Conservation (phyloP, 2,329 filamentous ascomycete genomes). For the Bimuria novae-zelandiae region DNA sequence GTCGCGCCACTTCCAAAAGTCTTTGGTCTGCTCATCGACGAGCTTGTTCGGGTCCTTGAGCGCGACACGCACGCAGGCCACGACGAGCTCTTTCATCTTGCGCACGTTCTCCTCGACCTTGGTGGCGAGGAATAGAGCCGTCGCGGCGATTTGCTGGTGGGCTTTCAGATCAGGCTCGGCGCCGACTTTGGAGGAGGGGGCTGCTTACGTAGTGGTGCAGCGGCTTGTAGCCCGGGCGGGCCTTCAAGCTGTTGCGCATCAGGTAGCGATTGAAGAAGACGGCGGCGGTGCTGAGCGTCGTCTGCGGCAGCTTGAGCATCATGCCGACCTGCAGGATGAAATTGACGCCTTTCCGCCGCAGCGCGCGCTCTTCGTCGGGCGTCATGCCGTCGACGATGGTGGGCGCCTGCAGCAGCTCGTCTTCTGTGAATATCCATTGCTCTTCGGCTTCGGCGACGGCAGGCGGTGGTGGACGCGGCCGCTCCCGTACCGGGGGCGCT, state of each 20-base stretch:
- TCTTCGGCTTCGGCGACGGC: conserved; percentile 61
- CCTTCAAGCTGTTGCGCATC: conserved; percentile 84
- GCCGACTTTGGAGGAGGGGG: neutral
- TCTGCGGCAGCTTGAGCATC: conserved; percentile 87
- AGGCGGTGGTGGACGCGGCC: conserved; percentile 44
- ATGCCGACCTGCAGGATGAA: conserved; percentile 96
- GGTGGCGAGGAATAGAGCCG: conserved; percentile 88
- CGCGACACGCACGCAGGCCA: conserved; percentile 90
- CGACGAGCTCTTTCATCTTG: conserved; percentile 92
- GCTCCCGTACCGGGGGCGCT: conserved; percentile 32
- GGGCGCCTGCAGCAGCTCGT: conserved; percentile 81
- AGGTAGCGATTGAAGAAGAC: conserved; percentile 96
- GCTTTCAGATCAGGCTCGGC: conserved; percentile 11
- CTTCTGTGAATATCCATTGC: conserved; percentile 89
- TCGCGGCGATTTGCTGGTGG: conserved; percentile 76
- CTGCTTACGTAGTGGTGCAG: conserved; percentile 76
- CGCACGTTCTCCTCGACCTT: conserved; percentile 97
- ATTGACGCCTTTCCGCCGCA: conserved; percentile 89
- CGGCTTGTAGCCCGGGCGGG: conserved; percentile 67
- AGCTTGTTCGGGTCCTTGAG: conserved; percentile 90
- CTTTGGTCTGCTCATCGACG: conserved; percentile 95
- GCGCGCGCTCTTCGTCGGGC: conserved; percentile 75
- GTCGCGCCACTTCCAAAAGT: conserved; percentile 98
- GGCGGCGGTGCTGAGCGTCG: conserved; percentile 88
- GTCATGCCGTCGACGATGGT: conserved; percentile 82